Evolutionary conservation across 2,329 filamentous ascomycete genomes (phyloP).

Genomic region (Ophiostoma tasmaniense): DNA sequence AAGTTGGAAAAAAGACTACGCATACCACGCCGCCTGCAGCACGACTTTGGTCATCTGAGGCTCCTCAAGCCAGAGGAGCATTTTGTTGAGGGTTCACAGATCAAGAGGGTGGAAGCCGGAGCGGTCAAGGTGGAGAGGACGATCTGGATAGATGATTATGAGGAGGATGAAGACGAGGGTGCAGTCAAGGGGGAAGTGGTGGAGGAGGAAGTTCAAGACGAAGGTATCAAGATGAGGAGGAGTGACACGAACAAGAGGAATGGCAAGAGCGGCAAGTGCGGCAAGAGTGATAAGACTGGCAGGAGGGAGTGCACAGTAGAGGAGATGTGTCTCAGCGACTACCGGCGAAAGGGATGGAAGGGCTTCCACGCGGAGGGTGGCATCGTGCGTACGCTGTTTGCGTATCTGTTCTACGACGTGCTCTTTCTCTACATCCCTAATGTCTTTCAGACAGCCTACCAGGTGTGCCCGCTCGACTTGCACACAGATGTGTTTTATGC

Average conservation of each 20-base stretch:
- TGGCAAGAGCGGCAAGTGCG: not conserved
- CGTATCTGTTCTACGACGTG: slow-evolving; percentile 86
- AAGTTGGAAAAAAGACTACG: slow-evolving; percentile 83
- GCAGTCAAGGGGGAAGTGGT: not conserved
- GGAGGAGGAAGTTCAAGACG: not conserved
- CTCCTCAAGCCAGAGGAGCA: slow-evolving; percentile 69
- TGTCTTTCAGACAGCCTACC: slow-evolving; percentile 92
- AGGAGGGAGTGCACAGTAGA: slow-evolving; percentile 72
- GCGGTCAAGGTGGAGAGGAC: slow-evolving; percentile 53
- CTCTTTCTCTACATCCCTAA: slow-evolving; percentile 90
- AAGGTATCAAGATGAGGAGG: not conserved
- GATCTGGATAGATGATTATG: slow-evolving; percentile 66
- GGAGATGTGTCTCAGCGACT: slow-evolving; percentile 84
- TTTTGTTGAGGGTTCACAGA: slow-evolving; percentile 65
- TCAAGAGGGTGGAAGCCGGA: slow-evolving; percentile 47
- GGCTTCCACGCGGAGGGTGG: slow-evolving; percentile 91
- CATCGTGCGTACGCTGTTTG: slow-evolving; percentile 83
- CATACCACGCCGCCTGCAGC: slow-evolving; percentile 75
- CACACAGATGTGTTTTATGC: slow-evolving; percentile 90
- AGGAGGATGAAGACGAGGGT: slow-evolving; percentile 25
- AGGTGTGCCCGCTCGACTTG: slow-evolving; percentile 86
- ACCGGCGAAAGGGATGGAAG: slow-evolving; percentile 78
- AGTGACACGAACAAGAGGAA: not conserved
- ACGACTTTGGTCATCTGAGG: slow-evolving; percentile 82
- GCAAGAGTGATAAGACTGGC: not conserved